phyloP scores from a whole-genome alignment of 2,329 filamentous ascomycete species.

The Triangularia verruculosa region DNA sequence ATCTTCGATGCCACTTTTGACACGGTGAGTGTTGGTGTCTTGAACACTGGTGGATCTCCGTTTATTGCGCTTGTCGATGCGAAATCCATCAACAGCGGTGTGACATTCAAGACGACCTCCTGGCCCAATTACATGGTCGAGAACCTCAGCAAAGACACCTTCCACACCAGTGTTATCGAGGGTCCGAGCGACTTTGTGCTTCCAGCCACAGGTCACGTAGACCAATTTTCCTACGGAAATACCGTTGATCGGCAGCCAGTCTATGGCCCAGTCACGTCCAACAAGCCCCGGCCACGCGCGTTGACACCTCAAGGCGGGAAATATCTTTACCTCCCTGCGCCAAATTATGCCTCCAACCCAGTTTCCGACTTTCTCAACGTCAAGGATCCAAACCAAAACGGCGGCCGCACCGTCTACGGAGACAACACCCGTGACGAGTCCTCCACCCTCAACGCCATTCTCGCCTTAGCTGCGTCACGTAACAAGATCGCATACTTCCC shows the following conservation, averaged over 20 bases:
- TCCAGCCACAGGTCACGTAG: slow-evolving; percentile 33
- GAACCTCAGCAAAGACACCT: slow-evolving; percentile 41
- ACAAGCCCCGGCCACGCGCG: slow-evolving; percentile 33
- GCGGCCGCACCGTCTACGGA: slow-evolving; percentile 36
- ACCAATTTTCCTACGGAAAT: slow-evolving; percentile 43
- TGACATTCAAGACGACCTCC: slow-evolving; percentile 37
- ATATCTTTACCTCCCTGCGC: slow-evolving; percentile 38
- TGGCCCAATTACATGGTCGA: slow-evolving; percentile 43
- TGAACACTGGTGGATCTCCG: slow-evolving; percentile 37
- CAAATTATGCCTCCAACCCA: slow-evolving; percentile 38
- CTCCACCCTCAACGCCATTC: slow-evolving; percentile 32
- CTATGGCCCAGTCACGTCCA: slow-evolving; percentile 36
- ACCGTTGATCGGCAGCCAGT: slow-evolving; percentile 40
- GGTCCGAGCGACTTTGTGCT: slow-evolving; percentile 34
- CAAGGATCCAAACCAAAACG: slow-evolving; percentile 41
- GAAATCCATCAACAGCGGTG: slow-evolving; percentile 41
- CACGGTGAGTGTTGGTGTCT: slow-evolving; percentile 37
- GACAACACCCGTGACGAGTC: slow-evolving; percentile 39
- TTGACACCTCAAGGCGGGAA: slow-evolving; percentile 36
- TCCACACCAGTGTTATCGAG: slow-evolving; percentile 35
- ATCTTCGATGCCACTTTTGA: slow-evolving; percentile 42
- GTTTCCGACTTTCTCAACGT: slow-evolving; percentile 40
- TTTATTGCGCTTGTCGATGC: slow-evolving; percentile 43
- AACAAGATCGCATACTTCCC: slow-evolving; percentile 52
- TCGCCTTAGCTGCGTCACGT: slow-evolving; percentile 30